Evolutionary conservation across 805 yeast genomes (phyloP).

Genomic region (Teunomyces panamensis): DNA sequence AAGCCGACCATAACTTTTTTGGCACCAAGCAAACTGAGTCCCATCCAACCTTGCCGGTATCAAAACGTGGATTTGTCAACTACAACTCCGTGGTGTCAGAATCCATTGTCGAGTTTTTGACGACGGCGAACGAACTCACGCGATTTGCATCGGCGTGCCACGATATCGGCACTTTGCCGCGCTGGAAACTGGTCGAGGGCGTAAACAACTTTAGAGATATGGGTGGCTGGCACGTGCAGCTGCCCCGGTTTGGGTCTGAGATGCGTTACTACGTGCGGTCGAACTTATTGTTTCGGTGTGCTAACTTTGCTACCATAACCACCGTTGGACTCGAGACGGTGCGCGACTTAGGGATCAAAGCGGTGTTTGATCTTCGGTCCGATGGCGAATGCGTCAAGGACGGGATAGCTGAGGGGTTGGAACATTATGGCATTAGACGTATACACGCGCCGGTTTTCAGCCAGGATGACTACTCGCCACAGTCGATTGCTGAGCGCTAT

Average conservation of each 20-base stretch:
- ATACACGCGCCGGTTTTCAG: constrained; percentile 57
- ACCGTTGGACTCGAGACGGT: constrained; percentile 44
- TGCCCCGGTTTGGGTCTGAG: constrained; percentile 21
- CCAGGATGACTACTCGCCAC: constrained; percentile 59
- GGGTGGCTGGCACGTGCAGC: constrained; percentile 64
- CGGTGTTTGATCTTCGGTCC: constrained; percentile 69
- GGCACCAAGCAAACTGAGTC: constrained; percentile 41
- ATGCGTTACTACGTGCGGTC: constrained; percentile 45
- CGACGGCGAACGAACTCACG: constrained; percentile 45
- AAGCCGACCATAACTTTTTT: constrained; percentile 81
- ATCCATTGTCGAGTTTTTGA: constrained; percentile 47
- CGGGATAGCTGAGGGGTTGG: constrained; percentile 39
- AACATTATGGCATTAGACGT: constrained; percentile 45
- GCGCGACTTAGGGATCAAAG: constrained; percentile 44
- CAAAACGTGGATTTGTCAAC: constrained; percentile 47
- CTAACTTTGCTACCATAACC: constrained; percentile 54
- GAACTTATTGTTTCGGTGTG: constrained; percentile 60
- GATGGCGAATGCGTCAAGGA: constrained; percentile 48
- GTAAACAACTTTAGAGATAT: constrained; percentile 72
- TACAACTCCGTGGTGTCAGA: constrained; percentile 55
- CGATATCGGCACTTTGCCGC: constrained; percentile 38
- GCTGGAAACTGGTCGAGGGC: constrained; percentile 68
- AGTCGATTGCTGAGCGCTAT: constrained; percentile 55
- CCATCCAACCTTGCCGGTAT: constrained; percentile 43
- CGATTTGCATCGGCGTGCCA: constrained; percentile 45